Evolutionary conservation across 441 rosid genomes (phyloP), one percentile per base, ranked within the genome.

Genomic region (Pelargonium cotyledonis): DNA sequence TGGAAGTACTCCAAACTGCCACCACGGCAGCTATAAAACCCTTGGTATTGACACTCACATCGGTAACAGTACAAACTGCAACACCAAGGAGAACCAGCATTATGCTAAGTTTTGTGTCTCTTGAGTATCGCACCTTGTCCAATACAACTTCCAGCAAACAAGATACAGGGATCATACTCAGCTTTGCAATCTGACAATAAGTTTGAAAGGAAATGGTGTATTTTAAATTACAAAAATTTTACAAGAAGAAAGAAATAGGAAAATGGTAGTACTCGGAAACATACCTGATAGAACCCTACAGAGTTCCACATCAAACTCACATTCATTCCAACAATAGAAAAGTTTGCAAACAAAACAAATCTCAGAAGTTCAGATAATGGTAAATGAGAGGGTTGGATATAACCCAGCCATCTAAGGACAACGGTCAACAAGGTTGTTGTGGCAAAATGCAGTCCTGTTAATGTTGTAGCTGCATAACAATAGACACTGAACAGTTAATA

Each of bases 221-320:
- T 5, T 46, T 44, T 64, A 76, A 71, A 79, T 26, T 38, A 51
- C 62, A 44, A 70, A 43, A 19, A 10, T 2, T 19, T 9, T 58
- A 58, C 23, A 58, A 19, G 19, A 58, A 58, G 23, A 19, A 9
- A 18, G 63, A 18, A 9, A 57, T 5, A 6, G 41, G 41, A 38
- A 58, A 58, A 8, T 58, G 18, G 63, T 58, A 58, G 63, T 58
- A 9, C 63, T 31, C 35, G 21, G n/a, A 57, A 19, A 58, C 35
- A 58, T 63, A 88, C 92, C 92, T 88, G 92, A 80, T 88, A 88
- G 75, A 88, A 88, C 26, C 92, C 92, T 38, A 88, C 93, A 38
- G 90, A 88, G 79, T 88, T 88, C 89, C 89, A 86, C 92, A 88
- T 86, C 63, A 88, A 82, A 76, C 90, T 88, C 38, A 88, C 87